A percentile compares a stretch with the other conserved stretches of the same genome.
Conservation (phyloP, 2,329 filamentous ascomycete species). For the Trichoderma citrinoviride region DNA sequence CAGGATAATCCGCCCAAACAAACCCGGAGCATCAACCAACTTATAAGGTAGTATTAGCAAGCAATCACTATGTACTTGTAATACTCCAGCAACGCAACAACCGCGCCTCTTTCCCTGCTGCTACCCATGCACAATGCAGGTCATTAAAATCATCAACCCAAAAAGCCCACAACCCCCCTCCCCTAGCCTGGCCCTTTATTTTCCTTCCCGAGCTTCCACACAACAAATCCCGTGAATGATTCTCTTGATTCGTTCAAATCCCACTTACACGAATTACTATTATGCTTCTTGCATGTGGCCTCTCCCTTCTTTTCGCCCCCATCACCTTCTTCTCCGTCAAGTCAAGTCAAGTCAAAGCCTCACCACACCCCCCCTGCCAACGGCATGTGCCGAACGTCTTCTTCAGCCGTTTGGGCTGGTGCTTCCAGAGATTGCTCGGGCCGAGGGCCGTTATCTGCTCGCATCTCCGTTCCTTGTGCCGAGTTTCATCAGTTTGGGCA, state of each 20-base stretch:
- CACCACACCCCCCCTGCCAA: background rate
- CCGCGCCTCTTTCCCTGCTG: background rate
- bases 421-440: conserved; percentile 6
- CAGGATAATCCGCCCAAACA: too few species aligned
- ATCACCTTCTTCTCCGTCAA: too few species aligned
- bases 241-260: conserved; percentile 5
- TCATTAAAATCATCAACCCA: background rate
- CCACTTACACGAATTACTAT: background rate
- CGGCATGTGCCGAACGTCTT: background rate
- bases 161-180: background rate
- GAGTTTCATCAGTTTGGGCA: background rate
- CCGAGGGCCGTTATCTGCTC: conserved; percentile 15
- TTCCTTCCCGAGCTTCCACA: background rate
- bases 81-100: background rate
- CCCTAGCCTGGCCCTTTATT: background rate
- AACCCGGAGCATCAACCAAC: background rate
- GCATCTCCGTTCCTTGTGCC: conserved; percentile 5
- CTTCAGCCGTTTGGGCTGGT: background rate
- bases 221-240: background rate
- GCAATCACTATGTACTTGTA: background rate
- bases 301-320: too few species aligned
- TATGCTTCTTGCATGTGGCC: background rate
- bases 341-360: too few species aligned
- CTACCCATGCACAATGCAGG: conserved; percentile 6
- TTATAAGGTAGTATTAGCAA: too few species aligned